phyloP scores from a whole-genome alignment of 2,329 filamentous ascomycete species.

The Camillea tinctor region DNA sequence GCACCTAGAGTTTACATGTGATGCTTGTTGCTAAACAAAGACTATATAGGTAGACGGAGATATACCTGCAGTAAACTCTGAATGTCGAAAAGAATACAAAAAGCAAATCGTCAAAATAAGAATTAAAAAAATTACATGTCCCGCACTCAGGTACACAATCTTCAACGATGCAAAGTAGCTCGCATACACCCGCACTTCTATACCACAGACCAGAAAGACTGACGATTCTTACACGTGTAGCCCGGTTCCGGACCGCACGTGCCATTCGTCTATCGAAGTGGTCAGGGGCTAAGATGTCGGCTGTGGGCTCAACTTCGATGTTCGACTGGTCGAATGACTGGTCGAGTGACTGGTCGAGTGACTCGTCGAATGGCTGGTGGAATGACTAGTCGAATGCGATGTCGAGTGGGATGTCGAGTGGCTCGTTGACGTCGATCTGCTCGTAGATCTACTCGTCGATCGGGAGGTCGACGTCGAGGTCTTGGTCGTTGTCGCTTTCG shows the following conservation, averaged over 20 bases:
- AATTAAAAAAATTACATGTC: no score
- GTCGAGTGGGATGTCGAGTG: conserved; percentile 10
- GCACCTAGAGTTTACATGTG: no score
- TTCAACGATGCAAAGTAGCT: conserved; percentile 19
- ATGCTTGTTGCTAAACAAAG: not conserved
- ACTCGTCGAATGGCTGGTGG: conserved; percentile 8
- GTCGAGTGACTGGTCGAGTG: conserved; percentile 10
- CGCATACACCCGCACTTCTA: conserved; percentile 13
- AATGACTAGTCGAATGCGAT: conserved; percentile 11
- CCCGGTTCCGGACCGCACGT: conserved; percentile 18
- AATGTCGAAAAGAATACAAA: no score
- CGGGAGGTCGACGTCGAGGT: conserved; percentile 17
- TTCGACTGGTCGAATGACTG: conserved; percentile 11
- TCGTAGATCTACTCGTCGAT: conserved; percentile 15
- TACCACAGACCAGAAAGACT: conserved; percentile 21
- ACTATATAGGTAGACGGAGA: no score
- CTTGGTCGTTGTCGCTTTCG: conserved; percentile 4
- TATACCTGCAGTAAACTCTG: not conserved
- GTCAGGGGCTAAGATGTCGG: conserved; percentile 3
- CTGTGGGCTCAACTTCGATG: conserved; percentile 6
- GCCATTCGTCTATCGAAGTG: conserved; percentile 20
- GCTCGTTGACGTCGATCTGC: conserved; percentile 9
- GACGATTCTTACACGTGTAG: conserved; percentile 18
- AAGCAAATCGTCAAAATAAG: not conserved
- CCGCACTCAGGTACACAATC: conserved; percentile 19